phyloP scores from a whole-genome alignment of 306 rosid genomes.

The Betula pendula region DNA sequence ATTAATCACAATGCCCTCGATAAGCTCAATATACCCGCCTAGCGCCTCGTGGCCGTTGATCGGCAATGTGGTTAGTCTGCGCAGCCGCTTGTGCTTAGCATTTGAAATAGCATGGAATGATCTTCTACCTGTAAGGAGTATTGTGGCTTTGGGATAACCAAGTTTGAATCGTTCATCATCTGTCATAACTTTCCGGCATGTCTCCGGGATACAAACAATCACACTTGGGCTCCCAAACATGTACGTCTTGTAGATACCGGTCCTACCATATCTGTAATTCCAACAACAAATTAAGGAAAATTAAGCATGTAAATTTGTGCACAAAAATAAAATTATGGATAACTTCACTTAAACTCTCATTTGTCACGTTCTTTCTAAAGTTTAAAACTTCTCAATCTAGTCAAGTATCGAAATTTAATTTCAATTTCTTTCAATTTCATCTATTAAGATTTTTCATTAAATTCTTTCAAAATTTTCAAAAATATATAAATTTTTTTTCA shows the following conservation, averaged over 20 bases:
- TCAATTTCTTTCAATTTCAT: too few relatives aligned
- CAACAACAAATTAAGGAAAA: too few relatives aligned
- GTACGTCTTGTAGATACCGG: constrained; percentile 33
- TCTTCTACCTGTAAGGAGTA: neutral
- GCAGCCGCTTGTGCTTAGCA: neutral
- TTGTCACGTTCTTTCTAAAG: too few relatives aligned
- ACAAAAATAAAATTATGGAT: too few relatives aligned
- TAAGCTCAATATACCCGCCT: constrained; percentile 5
- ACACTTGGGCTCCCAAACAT: constrained; percentile 18
- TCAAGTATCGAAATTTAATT: too few relatives aligned
- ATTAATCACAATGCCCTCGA: constrained; percentile 16
- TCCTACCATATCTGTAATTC: constrained; percentile 26
- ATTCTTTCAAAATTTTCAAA: too few relatives aligned
- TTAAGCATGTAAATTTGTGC: too few relatives aligned
- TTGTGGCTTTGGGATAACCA: constrained; percentile 28
- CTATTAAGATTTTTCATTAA: too few relatives aligned
- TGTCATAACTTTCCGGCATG: constrained; percentile 17
- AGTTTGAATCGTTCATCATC: constrained; percentile 24
- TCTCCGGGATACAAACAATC: constrained; percentile 9
- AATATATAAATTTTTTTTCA: too few relatives aligned
- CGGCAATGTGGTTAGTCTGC: constrained; percentile 20
- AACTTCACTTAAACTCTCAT: too few relatives aligned
- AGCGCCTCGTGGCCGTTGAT: constrained; percentile 19
- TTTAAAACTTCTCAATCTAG: too few relatives aligned
- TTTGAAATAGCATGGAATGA: neutral